These are phyloP conservation scores for Lichtheimia ornata DNA, from an alignment of 371 early-diverging fungal species.

Conservation along the genomic window DNA sequence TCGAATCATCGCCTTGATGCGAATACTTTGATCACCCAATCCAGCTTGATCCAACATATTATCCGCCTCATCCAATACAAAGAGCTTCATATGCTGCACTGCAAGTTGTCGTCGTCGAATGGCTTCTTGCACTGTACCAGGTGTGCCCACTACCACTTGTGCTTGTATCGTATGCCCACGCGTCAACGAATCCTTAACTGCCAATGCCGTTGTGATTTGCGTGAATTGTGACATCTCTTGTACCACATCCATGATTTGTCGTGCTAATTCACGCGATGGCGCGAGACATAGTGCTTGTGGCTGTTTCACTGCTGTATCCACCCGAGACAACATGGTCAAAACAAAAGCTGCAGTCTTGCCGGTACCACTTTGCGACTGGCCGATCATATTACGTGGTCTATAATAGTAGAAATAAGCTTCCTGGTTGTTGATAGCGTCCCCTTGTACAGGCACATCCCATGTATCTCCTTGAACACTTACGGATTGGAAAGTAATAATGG, in stretches of 20 bases:
- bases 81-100: constrained; percentile 62
- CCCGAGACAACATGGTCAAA: constrained; percentile 82
- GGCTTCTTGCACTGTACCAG: constrained; percentile 89
- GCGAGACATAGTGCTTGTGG: constrained; percentile 92
- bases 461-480: constrained; percentile 30
- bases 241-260: constrained; percentile 94
- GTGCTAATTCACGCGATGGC: constrained; percentile 96
- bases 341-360: constrained; percentile 94
- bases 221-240: constrained; percentile 89
- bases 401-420: not conserved
- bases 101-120: constrained; percentile 66
- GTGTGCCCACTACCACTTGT: constrained; percentile 95
- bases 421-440: too few species aligned
- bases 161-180: constrained; percentile 60
- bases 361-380: constrained; percentile 54
- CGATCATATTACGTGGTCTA: constrained; percentile 51
- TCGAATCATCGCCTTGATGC: constrained; percentile 65
- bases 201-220: constrained; percentile 68
- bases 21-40: constrained; percentile 83
- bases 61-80: constrained; percentile 95
- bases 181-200: constrained; percentile 70
- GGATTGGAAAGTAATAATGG: constrained; percentile 83
- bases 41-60: constrained; percentile 92
- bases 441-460: not conserved
- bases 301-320: constrained; percentile 50